phyloP scores from a whole-genome alignment of 2,329 filamentous ascomycete genomes.

The Metarhizium robertsii region DNA sequence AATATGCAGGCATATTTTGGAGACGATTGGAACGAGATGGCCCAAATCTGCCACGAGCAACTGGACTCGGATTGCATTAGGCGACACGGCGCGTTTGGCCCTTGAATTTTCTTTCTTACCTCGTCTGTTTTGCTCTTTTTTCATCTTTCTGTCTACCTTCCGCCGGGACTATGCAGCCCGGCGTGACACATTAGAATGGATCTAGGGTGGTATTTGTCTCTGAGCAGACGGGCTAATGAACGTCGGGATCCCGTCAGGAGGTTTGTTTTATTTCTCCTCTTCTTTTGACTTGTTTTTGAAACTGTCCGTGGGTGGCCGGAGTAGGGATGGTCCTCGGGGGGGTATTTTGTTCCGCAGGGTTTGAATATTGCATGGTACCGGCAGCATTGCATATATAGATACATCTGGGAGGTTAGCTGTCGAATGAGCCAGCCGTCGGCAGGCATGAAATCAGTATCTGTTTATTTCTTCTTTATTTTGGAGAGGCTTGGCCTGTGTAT shows the following conservation, averaged over 20 bases:
- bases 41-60: neutral
- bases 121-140: neutral
- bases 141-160: neutral
- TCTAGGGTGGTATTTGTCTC: neutral
- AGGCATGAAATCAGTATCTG: neutral
- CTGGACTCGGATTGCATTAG: neutral
- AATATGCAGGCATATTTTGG: neutral
- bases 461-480: neutral
- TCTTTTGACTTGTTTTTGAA: neutral
- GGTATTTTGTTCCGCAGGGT: neutral
- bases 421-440: neutral
- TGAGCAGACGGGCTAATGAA: neutral
- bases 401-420: conserved; percentile 2
- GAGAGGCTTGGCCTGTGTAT: neutral
- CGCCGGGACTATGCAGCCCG: neutral
- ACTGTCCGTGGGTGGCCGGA: neutral
- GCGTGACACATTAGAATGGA: conserved; percentile 4
- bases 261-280: neutral
- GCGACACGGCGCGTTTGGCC: neutral
- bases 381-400: conserved; percentile 4
- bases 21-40: neutral
- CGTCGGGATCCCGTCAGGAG: neutral
- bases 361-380: conserved; percentile 3
- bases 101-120: neutral
- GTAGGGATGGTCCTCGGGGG: neutral